Base-by-base conservation (phyloP, 306 rosid genomes). In the Geum urbanum region DNA sequence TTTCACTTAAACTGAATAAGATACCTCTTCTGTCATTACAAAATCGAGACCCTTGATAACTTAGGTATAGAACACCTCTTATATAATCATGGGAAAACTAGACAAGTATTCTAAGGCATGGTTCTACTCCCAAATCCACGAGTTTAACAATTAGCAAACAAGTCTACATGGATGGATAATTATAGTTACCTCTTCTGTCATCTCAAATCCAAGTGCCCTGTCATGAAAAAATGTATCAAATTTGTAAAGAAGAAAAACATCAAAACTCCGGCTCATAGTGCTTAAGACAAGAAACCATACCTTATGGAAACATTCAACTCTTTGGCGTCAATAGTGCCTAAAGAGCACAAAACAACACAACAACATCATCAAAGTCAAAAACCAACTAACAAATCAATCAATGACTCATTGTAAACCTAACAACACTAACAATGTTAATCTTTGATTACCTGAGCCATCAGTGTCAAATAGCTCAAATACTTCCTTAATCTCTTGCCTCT, bases 171-270 rank as follows among this genome's bases (percentile, higher is more conserved):
- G 10, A n/a, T 14, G n/a, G 50, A 51, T 44, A 70, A 74, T 10
- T 43, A 51, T 71, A 44, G 58, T 75, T 86, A 94, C 97, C 95
- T 88, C 91, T 55, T 94, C 99, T 10, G 95, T 94, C 99, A 94
- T 94, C 87, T 94, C 99, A 75, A 94, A 91, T 56, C 99, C 99
- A 69, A 94, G 97, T 49, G 99, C 99, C 95, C 99, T 94, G 87
- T 62, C 54, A 84, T 72, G 39, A 75, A 1, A 79, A 82, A 32
- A 74, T 5, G 49, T 43, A 46, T 67, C 40, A 40, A 71, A 32
- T 32, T 76, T 20, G 37, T 32, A 32, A 32, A 32, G 37, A 32
- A 32, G 37, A 32, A 32, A 32, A 32, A 32, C 4, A 3, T 32
- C 61, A 67, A 27, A 41, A 9, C 37, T 32, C 37, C 4, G 43